Conservation (phyloP, 768 basidiomycete species). For the Tulasnella sp. region DNA sequence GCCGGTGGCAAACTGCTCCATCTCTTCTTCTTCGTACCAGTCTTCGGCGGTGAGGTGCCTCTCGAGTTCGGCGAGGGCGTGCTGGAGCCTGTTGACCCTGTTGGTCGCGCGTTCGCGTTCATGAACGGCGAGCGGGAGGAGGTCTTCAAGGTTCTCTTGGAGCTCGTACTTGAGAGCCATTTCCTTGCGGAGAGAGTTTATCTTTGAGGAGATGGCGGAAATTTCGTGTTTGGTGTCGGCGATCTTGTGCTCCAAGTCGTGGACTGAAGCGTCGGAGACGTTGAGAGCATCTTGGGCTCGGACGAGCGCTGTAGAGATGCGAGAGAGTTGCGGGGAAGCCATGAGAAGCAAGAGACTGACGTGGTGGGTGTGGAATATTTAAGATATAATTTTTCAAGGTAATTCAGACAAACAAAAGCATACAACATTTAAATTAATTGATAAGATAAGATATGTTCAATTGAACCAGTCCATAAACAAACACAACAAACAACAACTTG, state of each 20-base stretch:
- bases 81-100: not conserved
- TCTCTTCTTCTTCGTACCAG: not conserved
- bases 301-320: not conserved
- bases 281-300: not conserved
- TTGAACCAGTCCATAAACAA: not conserved
- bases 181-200: not conserved
- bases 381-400: not conserved
- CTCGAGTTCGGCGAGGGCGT: not conserved
- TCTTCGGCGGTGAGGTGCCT: not conserved
- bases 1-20: not conserved
- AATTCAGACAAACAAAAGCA: not conserved
- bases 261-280: not conserved
- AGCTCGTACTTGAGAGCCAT: not conserved
- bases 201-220: not conserved
- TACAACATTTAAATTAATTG: not conserved
- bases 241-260: not conserved
- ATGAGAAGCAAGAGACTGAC: not conserved
- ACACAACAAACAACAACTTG: too few species aligned
- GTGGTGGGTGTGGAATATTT: not conserved
- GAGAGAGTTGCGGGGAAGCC: not conserved
- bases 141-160: not conserved
- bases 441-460: not conserved
- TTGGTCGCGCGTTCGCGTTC: not conserved
- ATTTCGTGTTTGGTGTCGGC: not conserved
- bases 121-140: not conserved